These are phyloP conservation scores for Fusarium domesticum DNA, from an alignment of 2,329 filamentous ascomycete genomes.

Conservation along the genomic window DNA sequence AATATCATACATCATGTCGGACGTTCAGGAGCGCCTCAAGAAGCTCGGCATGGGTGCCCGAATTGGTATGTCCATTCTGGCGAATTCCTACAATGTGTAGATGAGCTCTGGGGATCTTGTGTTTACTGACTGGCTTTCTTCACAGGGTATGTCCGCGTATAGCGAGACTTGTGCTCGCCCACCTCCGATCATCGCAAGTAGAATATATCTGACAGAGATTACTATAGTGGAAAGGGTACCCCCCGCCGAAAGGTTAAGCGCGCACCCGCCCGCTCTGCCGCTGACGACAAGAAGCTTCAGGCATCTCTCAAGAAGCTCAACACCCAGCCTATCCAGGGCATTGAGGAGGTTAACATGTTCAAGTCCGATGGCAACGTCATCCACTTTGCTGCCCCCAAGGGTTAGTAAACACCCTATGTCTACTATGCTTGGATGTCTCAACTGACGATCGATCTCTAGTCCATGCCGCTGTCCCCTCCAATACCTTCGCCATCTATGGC, in stretches of 20 bases:
- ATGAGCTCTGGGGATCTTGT: no score
- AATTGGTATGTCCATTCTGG: conserved; percentile 77
- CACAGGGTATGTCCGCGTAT: conserved; percentile 37
- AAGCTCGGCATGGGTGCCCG: conserved; percentile 53
- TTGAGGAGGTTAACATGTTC: conserved; percentile 99
- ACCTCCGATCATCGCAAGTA: conserved; percentile 28
- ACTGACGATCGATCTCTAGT: conserved; percentile 53
- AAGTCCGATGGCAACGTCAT: conserved; percentile 99
- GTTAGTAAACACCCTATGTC: conserved; percentile 52
- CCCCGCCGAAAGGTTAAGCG: conserved; percentile 98
- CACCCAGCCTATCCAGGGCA: conserved; percentile 98
- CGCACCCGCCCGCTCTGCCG: conserved; percentile 85
- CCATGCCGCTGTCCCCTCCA: conserved; percentile 92
- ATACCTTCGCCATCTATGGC: conserved; percentile 99
- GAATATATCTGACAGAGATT: conserved; percentile 10
- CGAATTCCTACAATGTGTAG: no score
- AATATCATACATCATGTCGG: conserved; percentile 47
- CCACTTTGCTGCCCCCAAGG: conserved; percentile 97
- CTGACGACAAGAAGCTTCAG: conserved; percentile 99
- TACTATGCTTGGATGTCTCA: conserved; percentile 15
- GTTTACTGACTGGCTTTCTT: conserved; percentile 15
- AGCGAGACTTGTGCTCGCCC: conserved; percentile 11
- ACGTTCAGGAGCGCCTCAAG: conserved; percentile 58
- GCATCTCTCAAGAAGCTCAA: conserved; percentile 98
- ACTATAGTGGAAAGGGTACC: conserved; percentile 84